Evolutionary conservation across 345 rosid genomes (phyloP), one percentile per base, ranked within the genome.

Genomic region (Sapria himalayana): DNA sequence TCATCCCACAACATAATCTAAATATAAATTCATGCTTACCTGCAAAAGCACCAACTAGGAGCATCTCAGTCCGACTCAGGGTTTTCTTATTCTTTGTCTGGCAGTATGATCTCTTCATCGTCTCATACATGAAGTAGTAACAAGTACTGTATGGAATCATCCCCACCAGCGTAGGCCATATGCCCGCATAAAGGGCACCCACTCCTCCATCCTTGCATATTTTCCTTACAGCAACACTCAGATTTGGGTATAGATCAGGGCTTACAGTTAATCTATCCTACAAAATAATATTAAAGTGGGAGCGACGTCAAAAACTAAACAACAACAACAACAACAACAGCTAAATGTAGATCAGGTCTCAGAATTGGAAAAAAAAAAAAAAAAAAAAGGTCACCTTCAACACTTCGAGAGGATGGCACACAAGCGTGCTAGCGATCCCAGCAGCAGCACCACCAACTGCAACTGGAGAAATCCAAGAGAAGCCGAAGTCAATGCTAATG

Each of bases 61-160:
- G 89, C 96, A 84, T 80, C 62, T 91, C 96, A 0, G 89, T 92
- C 29, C 93, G 96, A 48, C 50, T 91, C 23, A 91, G 62, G 33
- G 92, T 52, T 60, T 71, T 84, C 40, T 84, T 89, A 41, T 80
- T 77, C 69, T 77, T 77, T 45, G 74, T 37, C 33, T 65, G 33
- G 52, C 99, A 84, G 50, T 91, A 84, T 0, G 78, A 52, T 12
- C 48, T 75, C 70, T 91, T 84, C 51, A 72, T 48, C 5, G 59
- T 77, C 59, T 84, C 99, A 33, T 84, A 80, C 74, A 91, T 71
- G 56, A 84, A 91, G 65, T 91, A 91, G 61, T 65, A 91, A 62
- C 95, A 79, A 7, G 99, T 89, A 61, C 92, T 77, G 50, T 81
- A 85, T 1, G 99, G 99, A 63, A 89, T 93, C 99, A 89, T 89